phyloP scores from a whole-genome alignment of 106 monocot genomes.

The Phalaenopsis aphrodite region DNA sequence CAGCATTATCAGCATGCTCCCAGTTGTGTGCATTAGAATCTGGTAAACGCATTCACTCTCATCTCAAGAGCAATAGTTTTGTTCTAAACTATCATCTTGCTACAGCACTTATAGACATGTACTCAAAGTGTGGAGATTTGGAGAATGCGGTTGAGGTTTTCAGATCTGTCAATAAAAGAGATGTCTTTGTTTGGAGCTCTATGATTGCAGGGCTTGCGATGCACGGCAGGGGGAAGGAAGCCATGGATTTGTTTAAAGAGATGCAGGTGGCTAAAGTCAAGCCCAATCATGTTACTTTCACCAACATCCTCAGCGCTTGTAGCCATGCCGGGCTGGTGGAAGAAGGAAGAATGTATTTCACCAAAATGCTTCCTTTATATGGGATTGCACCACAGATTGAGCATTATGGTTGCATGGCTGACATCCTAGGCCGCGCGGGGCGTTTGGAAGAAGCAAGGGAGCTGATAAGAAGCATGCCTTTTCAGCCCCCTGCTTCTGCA shows the following conservation, averaged over 20 bases:
- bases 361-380: constrained; percentile 27
- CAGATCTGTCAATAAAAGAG: constrained; percentile 10
- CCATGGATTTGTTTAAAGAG: constrained; percentile 33
- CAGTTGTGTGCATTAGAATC: constrained; percentile 31
- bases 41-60: constrained; percentile 41
- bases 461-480: constrained; percentile 30
- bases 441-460: constrained; percentile 32
- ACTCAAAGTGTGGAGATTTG: constrained; percentile 53
- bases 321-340: constrained; percentile 47
- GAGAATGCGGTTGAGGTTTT: constrained; percentile 38
- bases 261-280: constrained; percentile 25
- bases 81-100: constrained; percentile 29
- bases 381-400: constrained; percentile 27
- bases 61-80: constrained; percentile 17
- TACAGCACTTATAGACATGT: constrained; percentile 60
- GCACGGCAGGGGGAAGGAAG: constrained; percentile 35
- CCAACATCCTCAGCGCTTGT: constrained; percentile 40
- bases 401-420: constrained; percentile 50
- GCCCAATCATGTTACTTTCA: constrained; percentile 46
- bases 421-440: constrained; percentile 57
- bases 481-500: constrained; percentile 16
- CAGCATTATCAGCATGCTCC: constrained; percentile 33
- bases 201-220: constrained; percentile 50
- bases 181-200: constrained; percentile 49
- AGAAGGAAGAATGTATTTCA: constrained; percentile 24